phyloP scores from a whole-genome alignment of 2,329 filamentous ascomycete genomes.

The Atkinsonella texensis region DNA sequence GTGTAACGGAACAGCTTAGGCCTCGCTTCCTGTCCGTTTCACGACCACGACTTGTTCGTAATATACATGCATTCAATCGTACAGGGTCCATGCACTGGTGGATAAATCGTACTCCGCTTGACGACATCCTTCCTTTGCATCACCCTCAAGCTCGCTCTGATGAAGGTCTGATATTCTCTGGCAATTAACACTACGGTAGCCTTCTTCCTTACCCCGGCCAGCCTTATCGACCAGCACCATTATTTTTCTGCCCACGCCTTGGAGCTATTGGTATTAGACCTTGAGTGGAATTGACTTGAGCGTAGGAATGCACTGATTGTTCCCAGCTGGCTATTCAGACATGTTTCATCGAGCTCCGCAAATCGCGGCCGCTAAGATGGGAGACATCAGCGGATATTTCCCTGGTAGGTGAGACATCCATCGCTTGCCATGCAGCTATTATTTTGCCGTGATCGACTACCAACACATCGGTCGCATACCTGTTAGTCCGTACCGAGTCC shows the following conservation, averaged over 20 bases:
- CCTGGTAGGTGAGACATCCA: not conserved
- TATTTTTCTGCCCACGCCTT: not conserved
- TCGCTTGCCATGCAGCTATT: not conserved
- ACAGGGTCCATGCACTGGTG: too few species aligned
- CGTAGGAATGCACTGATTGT: not conserved
- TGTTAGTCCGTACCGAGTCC: not conserved
- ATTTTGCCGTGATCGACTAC: not conserved
- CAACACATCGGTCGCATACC: not conserved
- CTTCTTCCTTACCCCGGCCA: not conserved
- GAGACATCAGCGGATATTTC: not conserved
- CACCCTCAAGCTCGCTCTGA: not conserved
- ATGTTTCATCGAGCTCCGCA: not conserved
- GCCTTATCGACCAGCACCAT: not conserved
- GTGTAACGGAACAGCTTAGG: not conserved
- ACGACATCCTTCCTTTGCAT: too few species aligned
- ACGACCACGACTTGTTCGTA: too few species aligned
- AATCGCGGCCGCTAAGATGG: not conserved
- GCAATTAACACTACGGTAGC: not conserved
- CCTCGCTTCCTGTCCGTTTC: not conserved
- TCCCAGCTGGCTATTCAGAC: not conserved
- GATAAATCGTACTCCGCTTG: too few species aligned
- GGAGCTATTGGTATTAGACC: not conserved
- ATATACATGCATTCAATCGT: too few species aligned
- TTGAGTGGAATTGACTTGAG: not conserved
- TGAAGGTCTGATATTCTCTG: not conserved